Evolutionary conservation across 495 filamentous ascomycete species (phyloP).

Genomic region (Tuber aestivum): DNA sequence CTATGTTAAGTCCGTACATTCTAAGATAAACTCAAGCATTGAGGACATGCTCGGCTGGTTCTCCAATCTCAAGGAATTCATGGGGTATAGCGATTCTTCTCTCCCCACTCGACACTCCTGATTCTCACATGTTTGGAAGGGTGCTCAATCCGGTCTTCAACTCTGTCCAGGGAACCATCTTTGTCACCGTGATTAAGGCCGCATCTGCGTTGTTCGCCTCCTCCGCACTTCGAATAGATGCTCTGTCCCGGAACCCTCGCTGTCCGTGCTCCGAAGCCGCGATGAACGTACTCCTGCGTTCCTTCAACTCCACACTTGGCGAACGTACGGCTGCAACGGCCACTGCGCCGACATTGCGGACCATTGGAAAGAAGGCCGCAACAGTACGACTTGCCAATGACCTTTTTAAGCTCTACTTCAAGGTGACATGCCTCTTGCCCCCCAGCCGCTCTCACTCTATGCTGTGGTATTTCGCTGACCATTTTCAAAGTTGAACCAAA

Average conservation of each 20-base stretch:
- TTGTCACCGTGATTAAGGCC: conserved; percentile 70
- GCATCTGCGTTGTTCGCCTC: conserved; percentile 61
- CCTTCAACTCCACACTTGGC: conserved; percentile 83
- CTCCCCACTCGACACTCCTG: not conserved
- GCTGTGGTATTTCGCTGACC: conserved; percentile 14
- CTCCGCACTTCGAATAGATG: conserved; percentile 25
- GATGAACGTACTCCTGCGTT: conserved; percentile 60
- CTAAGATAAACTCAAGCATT: conserved; percentile 18
- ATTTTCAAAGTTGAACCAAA: conserved; percentile 53
- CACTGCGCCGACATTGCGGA: conserved; percentile 47
- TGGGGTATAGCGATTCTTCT: conserved; percentile 15
- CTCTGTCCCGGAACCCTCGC: conserved; percentile 62
- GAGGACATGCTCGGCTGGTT: conserved; percentile 20
- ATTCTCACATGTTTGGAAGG: conserved; percentile 7
- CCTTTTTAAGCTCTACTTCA: conserved; percentile 81
- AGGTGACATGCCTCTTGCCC: conserved; percentile 48
- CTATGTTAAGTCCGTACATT: conserved; percentile 22
- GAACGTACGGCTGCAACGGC: conserved; percentile 60
- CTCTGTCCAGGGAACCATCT: conserved; percentile 66
- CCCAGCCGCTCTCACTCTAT: not conserved
- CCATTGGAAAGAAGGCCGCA: conserved; percentile 75
- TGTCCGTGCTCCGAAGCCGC: conserved; percentile 55
- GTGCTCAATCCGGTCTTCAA: conserved; percentile 67
- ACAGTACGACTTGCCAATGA: conserved; percentile 89
- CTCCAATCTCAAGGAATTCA: conserved; percentile 22